Percentiles rank a stretch among this genome's conserved stretches.
Conservation (phyloP, 2,329 filamentous ascomycete genomes). For the Talaromyces sp. region DNA sequence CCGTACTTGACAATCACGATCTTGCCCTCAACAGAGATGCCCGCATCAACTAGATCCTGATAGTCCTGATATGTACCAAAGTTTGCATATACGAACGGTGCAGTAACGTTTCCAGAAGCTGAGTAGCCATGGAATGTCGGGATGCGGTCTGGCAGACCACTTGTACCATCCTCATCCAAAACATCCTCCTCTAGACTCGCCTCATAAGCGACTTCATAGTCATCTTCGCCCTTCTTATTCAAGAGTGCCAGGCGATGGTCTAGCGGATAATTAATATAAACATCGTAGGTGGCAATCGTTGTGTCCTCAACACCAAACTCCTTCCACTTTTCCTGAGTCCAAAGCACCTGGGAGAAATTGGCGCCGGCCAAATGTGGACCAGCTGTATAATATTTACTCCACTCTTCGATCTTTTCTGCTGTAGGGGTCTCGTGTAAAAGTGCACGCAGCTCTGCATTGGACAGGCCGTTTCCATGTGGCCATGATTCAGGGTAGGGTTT, state of each 20-base stretch:
- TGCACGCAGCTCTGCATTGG: constrained; percentile 54
- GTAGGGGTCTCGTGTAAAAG: constrained; percentile 55
- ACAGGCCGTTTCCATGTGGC: constrained; percentile 46
- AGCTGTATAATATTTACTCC: constrained; percentile 74
- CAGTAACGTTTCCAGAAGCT: constrained; percentile 86
- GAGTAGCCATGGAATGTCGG: constrained; percentile 96
- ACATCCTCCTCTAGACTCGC: constrained; percentile 82
- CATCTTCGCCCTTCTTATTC: constrained; percentile 42
- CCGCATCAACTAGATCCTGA: constrained; percentile 72
- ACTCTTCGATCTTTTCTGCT: constrained; percentile 60
- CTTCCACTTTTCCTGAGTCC: constrained; percentile 72
- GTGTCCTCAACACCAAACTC: constrained; percentile 62
- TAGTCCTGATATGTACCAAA: constrained; percentile 86
- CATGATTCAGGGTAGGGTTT: constrained; percentile 39
- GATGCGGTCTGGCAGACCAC: constrained; percentile 66
- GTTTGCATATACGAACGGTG: constrained; percentile 81
- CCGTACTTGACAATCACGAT: constrained; percentile 87
- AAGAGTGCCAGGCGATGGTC: constrained; percentile 68
- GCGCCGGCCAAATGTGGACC: constrained; percentile 73
- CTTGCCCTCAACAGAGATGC: constrained; percentile 74
- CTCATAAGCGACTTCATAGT: constrained; percentile 64
- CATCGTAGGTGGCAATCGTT: constrained; percentile 66
- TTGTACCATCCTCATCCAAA: constrained; percentile 77
- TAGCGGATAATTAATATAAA: constrained; percentile 73
- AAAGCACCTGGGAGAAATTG: constrained; percentile 72